phyloP scores from a whole-genome alignment of 2,329 filamentous ascomycete genomes.

The Aspergillus floridensis region DNA sequence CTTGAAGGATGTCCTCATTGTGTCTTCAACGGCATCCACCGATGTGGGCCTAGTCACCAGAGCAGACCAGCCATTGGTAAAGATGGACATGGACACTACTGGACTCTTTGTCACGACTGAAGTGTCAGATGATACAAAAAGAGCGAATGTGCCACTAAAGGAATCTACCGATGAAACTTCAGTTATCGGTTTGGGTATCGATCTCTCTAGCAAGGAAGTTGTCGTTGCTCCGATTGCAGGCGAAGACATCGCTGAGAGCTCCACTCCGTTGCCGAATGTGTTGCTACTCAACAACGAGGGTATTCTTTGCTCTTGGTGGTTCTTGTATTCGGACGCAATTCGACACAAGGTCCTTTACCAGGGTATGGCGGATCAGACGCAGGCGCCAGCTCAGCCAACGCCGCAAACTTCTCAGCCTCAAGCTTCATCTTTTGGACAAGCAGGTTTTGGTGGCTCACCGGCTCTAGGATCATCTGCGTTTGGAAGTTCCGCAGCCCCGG shows the following conservation, averaged over 20 bases:
- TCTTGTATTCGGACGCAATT: slow-evolving; percentile 86
- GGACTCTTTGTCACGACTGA: slow-evolving; percentile 62
- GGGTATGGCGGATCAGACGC: slow-evolving; percentile 53
- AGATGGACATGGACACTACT: slow-evolving; percentile 58
- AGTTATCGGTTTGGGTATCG: slow-evolving; percentile 74
- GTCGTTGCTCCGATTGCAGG: slow-evolving; percentile 73
- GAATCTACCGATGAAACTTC: slow-evolving; percentile 66
- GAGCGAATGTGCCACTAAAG: slow-evolving; percentile 77
- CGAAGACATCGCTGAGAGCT: slow-evolving; percentile 75
- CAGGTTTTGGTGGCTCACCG: slow-evolving; percentile 14
- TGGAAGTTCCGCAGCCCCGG: slow-evolving; percentile 20
- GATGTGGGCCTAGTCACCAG: slow-evolving; percentile 77
- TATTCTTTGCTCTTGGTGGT: slow-evolving; percentile 81
- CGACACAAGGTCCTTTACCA: slow-evolving; percentile 70
- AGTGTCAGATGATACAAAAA: slow-evolving; percentile 65
- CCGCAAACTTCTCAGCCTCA: slow-evolving; percentile 16
- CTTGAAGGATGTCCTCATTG: slow-evolving; percentile 75
- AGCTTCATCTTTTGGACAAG: slow-evolving; percentile 23
- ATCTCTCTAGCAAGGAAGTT: slow-evolving; percentile 78
- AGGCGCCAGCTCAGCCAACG: slow-evolving; percentile 15
- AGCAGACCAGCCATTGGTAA: slow-evolving; percentile 65
- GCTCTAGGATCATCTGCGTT: slow-evolving; percentile 18
- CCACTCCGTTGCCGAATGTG: slow-evolving; percentile 76
- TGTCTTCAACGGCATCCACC: slow-evolving; percentile 75
- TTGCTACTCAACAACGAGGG: slow-evolving; percentile 88